A percentile compares a stretch with the other conserved stretches of the same genome.
These are phyloP conservation scores for Globisporangium alternatum DNA, from an alignment of 352 stramenopile genomes.

Conservation along the genomic window DNA sequence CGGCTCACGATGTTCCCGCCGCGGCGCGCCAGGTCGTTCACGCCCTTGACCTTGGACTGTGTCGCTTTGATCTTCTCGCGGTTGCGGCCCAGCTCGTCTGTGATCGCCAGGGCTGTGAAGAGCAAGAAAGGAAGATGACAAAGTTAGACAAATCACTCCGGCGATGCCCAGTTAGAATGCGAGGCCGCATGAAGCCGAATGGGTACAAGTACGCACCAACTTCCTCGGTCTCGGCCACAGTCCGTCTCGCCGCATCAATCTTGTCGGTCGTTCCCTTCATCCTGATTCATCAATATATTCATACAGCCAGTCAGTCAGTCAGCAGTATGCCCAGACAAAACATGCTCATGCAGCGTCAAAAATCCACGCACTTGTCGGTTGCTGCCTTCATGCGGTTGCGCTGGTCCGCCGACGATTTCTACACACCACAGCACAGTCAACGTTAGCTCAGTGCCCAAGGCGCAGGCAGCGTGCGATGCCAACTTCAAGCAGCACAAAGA, in stretches of 20 bases:
- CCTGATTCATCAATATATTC: slow-evolving; percentile 22
- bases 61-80: slow-evolving; percentile 84
- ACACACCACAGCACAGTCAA: neutral
- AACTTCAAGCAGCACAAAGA: neutral
- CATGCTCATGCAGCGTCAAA: neutral
- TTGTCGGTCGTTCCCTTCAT: slow-evolving; percentile 86
- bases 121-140: slow-evolving; percentile 1
- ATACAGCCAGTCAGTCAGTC: neutral
- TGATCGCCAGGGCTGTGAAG: slow-evolving; percentile 64
- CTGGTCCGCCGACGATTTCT: slow-evolving; percentile 66
- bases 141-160: neutral
- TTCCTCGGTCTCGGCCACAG: slow-evolving; percentile 84
- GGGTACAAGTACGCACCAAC: slow-evolving; percentile 47
- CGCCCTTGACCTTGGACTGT: slow-evolving; percentile 78
- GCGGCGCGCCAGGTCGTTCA: slow-evolving; percentile 83
- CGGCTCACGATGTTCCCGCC: slow-evolving; percentile 81
- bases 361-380: slow-evolving; percentile 67
- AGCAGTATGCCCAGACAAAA: neutral
- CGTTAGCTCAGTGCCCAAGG: neutral
- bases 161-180: too few relatives aligned
- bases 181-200: neutral
- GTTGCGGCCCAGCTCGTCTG: slow-evolving; percentile 78
- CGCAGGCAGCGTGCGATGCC: too few relatives aligned
- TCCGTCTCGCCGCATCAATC: slow-evolving; percentile 72
- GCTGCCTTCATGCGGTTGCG: slow-evolving; percentile 74